A percentile compares a stretch with the other conserved stretches of the same genome.
These are phyloP conservation scores for Cladosporium sp. DNA, from an alignment of 2,329 filamentous ascomycete genomes.

Conservation along the genomic window DNA sequence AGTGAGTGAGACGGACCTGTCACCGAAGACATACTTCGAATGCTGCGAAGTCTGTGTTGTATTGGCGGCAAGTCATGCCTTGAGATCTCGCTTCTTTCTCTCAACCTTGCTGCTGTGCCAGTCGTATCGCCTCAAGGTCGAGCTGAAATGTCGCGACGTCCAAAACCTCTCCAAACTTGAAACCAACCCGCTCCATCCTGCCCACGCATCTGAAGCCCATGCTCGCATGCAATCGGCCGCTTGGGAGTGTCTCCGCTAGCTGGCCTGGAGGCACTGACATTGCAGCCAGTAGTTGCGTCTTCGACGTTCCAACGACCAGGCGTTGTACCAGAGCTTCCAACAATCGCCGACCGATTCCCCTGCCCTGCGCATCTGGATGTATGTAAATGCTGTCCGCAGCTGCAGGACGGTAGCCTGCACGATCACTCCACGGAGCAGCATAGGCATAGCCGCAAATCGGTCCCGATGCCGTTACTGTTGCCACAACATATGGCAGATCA, in stretches of 20 bases:
- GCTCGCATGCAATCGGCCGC: slow-evolving; percentile 17
- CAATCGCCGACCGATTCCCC: slow-evolving; percentile 16
- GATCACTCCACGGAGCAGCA: slow-evolving; percentile 16
- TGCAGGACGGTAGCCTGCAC: slow-evolving; percentile 17
- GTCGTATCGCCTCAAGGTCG: slow-evolving; percentile 13
- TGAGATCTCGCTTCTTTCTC: background rate
- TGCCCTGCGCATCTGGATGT: slow-evolving; percentile 14
- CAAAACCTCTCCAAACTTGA: slow-evolving; percentile 17
- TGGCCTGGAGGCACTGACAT: slow-evolving; percentile 19
- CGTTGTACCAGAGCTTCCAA: slow-evolving; percentile 14
- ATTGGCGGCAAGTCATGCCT: background rate
- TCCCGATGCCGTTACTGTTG: slow-evolving; percentile 2
- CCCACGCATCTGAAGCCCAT: slow-evolving; percentile 17
- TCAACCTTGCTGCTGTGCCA: slow-evolving; percentile 8
- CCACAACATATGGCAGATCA: slow-evolving; percentile 17
- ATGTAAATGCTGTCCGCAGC: slow-evolving; percentile 19
- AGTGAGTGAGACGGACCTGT: background rate
- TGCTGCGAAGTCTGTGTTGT: background rate
- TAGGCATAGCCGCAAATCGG: slow-evolving; percentile 18
- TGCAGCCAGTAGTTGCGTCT: slow-evolving; percentile 17
- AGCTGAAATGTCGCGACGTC: slow-evolving; percentile 19
- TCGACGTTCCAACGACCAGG: slow-evolving; percentile 7
- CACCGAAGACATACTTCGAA: background rate
- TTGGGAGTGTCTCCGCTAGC: slow-evolving; percentile 12
- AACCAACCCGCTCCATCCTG: slow-evolving; percentile 17